Evolutionary conservation across 139 green algal species (phyloP), one percentile per base, ranked within the genome.

Genomic region (Tetradesmus lagerheimii): DNA sequence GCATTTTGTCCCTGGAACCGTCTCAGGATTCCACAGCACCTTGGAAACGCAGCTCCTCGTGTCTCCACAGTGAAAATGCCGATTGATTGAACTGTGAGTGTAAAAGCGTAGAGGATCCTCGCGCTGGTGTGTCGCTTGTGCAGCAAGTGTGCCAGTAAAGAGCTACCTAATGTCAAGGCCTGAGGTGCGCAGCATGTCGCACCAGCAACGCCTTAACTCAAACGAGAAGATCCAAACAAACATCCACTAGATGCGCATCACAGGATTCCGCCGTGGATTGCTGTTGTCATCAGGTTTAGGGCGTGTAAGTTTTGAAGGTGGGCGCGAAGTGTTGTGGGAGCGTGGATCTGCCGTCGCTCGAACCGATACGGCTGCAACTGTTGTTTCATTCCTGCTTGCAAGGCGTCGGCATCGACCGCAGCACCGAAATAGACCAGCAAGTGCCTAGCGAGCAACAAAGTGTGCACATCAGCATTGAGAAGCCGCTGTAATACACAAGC

Each of bases 81-180:
- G n/a, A n/a, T n/a, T n/a, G n/a, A n/a, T n/a, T n/a, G n/a, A n/a
- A n/a, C n/a, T n/a, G n/a, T n/a, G n/a, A n/a, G 23, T 71, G 18
- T 31, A n/a, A 31, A n/a, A n/a, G 16, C 57, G 57, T 71, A n/a
- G 57, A n/a, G 23, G 57, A 23, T 23, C 31, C 23, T 4, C 31
- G 25, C 57, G 31, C 20, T 71, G 57, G 57, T 71, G 57, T 23
- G 47, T 71, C 4, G 57, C 57, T 6, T 27, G 23, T 31, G 23
- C 20, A 31, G 2, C 57, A 71, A 23, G 57, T 71, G 57, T 71
- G 23, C 57, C 57, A 71, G 57, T 31, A 71, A n/a, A n/a, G 25
- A 71, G 57, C 57, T 71, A 71, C 57, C 57, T 71, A 71, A 71
- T 71, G 57, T 71, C 57, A 71, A 71, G 57, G 57, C 57, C 20